A percentile compares a stretch with the other conserved stretches of the same genome.
Evolutionary conservation across 75 land plant species (phyloP).

Genomic region (Cunninghamia lanceolata): DNA sequence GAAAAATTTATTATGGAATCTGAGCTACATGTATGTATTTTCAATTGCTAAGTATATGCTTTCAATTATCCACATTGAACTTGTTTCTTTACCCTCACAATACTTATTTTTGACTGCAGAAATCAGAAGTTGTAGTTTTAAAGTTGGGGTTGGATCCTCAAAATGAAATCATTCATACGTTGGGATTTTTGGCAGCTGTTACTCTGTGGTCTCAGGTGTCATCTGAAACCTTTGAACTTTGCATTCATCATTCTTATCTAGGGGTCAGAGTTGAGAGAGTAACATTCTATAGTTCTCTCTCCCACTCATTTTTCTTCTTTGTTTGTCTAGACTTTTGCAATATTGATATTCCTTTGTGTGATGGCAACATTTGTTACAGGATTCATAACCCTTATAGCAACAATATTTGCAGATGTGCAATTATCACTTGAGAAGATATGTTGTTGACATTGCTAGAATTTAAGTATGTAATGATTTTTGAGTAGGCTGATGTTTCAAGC

Average conservation of each 20-base stretch:
- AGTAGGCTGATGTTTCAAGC: background rate
- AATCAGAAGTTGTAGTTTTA: constrained; percentile 49
- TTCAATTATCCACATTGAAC: background rate
- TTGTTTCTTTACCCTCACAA: background rate
- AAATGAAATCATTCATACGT: constrained; percentile 86
- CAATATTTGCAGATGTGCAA: background rate
- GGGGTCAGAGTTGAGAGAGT: background rate
- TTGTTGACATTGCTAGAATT: background rate
- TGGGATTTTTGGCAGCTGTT: constrained; percentile 76
- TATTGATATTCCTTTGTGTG: background rate
- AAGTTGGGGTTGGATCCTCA: constrained; percentile 64
- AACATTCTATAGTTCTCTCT: background rate
- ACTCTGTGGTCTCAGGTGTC: constrained; percentile 95
- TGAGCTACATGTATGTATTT: background rate
- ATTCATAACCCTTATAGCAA: background rate
- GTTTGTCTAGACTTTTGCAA: background rate
- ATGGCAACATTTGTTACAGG: background rate
- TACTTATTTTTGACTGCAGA: constrained; percentile 38
- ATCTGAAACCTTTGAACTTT: background rate
- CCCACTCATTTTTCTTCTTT: background rate
- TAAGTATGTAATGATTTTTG: background rate
- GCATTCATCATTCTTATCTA: background rate
- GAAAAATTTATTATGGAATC: background rate
- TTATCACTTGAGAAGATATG: background rate
- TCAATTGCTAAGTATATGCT: background rate